Conservation (phyloP, 2,329 filamentous ascomycete species). For the Fusarium temperatum region DNA sequence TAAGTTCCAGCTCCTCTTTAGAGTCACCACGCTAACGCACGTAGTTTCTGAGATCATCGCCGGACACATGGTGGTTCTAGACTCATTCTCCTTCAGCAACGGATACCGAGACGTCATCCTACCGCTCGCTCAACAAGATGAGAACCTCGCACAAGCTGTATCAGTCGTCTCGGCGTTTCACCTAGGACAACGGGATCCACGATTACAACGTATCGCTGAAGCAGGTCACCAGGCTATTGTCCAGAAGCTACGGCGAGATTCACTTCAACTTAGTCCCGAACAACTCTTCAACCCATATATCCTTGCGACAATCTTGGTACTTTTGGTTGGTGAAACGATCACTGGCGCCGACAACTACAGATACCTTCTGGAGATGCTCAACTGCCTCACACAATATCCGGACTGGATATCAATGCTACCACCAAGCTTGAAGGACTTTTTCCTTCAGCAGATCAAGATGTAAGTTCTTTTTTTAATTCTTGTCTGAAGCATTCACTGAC, state of each 20-base stretch:
- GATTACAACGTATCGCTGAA: conserved; percentile 46
- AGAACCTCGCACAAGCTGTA: conserved; percentile 48
- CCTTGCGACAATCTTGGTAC: conserved; percentile 49
- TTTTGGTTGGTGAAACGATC: conserved; percentile 53
- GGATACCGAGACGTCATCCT: conserved; percentile 52
- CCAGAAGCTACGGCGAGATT: conserved; percentile 46
- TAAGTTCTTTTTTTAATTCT: not conserved
- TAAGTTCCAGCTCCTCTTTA: conserved; percentile 6
- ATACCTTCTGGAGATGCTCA: conserved; percentile 50
- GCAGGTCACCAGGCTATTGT: conserved; percentile 49
- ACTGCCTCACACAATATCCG: conserved; percentile 40
- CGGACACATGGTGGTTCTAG: conserved; percentile 52
- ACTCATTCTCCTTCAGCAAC: conserved; percentile 42
- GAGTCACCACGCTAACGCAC: not conserved
- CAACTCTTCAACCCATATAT: conserved; percentile 50
- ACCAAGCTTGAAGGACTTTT: conserved; percentile 33
- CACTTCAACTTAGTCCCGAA: conserved; percentile 39
- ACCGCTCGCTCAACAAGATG: conserved; percentile 51
- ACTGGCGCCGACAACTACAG: conserved; percentile 51
- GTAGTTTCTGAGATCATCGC: conserved; percentile 50
- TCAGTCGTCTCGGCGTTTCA: conserved; percentile 53
- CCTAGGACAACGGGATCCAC: conserved; percentile 45
- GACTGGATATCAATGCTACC: conserved; percentile 35
- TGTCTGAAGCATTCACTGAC: not conserved
- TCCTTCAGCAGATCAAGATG: conserved; percentile 47